Evolutionary conservation across 2,329 filamentous ascomycete species (phyloP), one percentile per base, ranked within the genome.

Genomic region (Fusarium illudens): DNA sequence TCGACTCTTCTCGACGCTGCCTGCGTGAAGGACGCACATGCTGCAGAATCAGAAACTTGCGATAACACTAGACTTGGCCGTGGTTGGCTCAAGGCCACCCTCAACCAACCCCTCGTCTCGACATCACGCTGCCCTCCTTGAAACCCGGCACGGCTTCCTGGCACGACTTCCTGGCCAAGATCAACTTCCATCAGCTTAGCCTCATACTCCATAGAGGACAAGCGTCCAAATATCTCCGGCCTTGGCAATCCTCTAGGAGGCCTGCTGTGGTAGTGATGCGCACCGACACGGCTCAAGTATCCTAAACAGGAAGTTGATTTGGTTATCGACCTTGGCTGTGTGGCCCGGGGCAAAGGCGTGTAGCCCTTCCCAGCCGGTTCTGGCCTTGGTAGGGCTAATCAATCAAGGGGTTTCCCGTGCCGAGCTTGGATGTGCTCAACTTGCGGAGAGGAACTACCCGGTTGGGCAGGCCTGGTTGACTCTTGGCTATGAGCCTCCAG

Each of bases 301-400:
- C 71, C 63, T 29, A 58, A 73, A 68, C 22, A 60, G 71, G 71
- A 65, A 73, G 71, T 68, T 72, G 34, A 25, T 20, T 59, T 56
- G 37, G 30, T 12, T 8, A 37, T 65, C 63, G 48, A 58, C 32
- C 32, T 44, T 52, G 33, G 17, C 22, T 33, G 29, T 37, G 49
- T 58, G 15, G 42, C 17, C 39, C 8, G 27, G 44, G 13, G 46
- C 17, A 50, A 57, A 17, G 39, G 39, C 34, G 36, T 15, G 12
- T 53, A 53, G 53, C 33, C 49, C n/a, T 48, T 42, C 46, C 54
- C 17, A 27, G 11, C 56, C 67, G 59, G 52, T 48, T 67, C 36
- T 53, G 22, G 30, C 62, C 42, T 48, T 48, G 53, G 49, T 52
- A 32, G 22, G 33, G 50, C 57, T 66, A 68, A 39, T 37, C 49